Percentiles rank a stretch among this genome's conserved stretches.
phyloP scores from a whole-genome alignment of 2,329 filamentous ascomycete species.

The Fusarium secorum region DNA sequence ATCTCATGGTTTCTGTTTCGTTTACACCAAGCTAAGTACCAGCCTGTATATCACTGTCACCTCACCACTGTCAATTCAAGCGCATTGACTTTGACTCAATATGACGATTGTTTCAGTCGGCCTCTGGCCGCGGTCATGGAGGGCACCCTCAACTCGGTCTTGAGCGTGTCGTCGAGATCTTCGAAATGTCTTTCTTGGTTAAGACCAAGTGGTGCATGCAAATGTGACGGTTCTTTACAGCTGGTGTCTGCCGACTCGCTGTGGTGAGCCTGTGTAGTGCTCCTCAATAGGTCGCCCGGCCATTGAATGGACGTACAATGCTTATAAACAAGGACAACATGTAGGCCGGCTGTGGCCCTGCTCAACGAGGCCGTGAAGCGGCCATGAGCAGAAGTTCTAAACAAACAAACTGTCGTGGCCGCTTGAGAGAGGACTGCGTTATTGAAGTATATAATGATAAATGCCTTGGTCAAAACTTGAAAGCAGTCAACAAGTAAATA shows the following conservation, averaged over 20 bases:
- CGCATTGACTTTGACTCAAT: conserved; percentile 20
- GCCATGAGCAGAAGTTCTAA: conserved; percentile 34
- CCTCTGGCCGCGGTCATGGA: conserved; percentile 25
- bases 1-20: conserved; percentile 35
- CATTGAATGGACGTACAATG: conserved; percentile 30
- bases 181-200: conserved; percentile 17
- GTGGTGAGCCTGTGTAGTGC: conserved; percentile 35
- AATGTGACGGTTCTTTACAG: conserved; percentile 27
- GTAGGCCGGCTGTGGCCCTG: conserved; percentile 32
- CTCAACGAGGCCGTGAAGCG: conserved; percentile 25
- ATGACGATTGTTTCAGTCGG: conserved; percentile 21
- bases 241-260: conserved; percentile 32
- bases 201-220: conserved; percentile 11
- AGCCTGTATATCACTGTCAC: not conserved
- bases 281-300: conserved; percentile 6
- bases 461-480: not conserved
- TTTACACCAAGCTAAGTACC: not conserved
- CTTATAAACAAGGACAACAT: conserved; percentile 26
- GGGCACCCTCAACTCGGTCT: not conserved
- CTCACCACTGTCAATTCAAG: conserved; percentile 1
- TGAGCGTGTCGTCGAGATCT: not conserved
- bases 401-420: conserved; percentile 39
- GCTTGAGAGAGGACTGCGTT: conserved; percentile 3
- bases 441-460: not conserved
- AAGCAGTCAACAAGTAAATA: conserved; percentile 7